Evolutionary conservation across 73 alveolate genomes (phyloP).

Genomic region (Paraurostyla sp.): DNA sequence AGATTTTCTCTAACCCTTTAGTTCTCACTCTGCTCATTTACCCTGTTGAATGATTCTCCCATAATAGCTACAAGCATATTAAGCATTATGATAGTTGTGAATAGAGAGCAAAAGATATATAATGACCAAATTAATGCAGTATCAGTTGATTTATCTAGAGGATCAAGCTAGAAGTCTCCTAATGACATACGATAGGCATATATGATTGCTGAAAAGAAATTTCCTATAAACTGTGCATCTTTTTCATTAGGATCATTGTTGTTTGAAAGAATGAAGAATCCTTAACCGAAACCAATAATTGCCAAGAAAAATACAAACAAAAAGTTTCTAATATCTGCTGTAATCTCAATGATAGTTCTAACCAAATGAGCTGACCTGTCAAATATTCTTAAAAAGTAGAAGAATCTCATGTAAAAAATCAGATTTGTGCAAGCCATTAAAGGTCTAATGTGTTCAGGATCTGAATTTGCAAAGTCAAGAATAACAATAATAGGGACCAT

Average conservation of each 20-base stretch:
- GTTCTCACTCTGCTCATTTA: conserved; percentile 12
- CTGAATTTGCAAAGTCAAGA: background rate
- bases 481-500: conserved; percentile 14
- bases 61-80: conserved; percentile 66
- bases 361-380: conserved; percentile 11
- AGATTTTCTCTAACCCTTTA: conserved; percentile 34
- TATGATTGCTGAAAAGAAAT: background rate
- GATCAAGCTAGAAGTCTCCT: conserved; percentile 37
- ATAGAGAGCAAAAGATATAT: conserved; percentile 31
- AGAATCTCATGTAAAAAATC: conserved; percentile 23
- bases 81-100: conserved; percentile 48
- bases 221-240: background rate
- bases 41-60: conserved; percentile 67
- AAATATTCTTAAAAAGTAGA: conserved; percentile 53
- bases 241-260: background rate
- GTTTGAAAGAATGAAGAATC: conserved; percentile 5
- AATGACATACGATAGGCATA: conserved; percentile 22
- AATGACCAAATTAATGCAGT: background rate
- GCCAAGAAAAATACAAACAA: conserved; percentile 36
- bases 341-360: conserved; percentile 24
- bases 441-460: background rate
- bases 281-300: conserved; percentile 42
- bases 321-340: conserved; percentile 22
- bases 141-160: background rate
- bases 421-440: conserved; percentile 16